phyloP scores from a whole-genome alignment of 1,139 yeast species.

The Suhomyces terraborum region DNA sequence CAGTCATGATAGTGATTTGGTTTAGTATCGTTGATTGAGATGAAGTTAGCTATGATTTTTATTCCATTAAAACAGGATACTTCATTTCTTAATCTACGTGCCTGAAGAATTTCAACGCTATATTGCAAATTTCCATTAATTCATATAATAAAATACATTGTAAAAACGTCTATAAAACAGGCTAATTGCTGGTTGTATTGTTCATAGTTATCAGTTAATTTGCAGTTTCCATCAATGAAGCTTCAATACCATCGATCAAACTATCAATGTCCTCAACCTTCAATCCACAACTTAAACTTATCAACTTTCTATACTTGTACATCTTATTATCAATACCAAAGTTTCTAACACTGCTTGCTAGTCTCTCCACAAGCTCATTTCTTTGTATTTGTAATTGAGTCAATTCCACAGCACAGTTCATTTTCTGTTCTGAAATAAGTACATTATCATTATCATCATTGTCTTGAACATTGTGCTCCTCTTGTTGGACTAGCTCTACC shows the following conservation, averaged over 20 bases:
- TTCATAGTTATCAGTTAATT: slow-evolving; percentile 1
- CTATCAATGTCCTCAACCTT: slow-evolving; percentile 79
- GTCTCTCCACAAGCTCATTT: slow-evolving; percentile 41
- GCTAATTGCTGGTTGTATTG: not conserved
- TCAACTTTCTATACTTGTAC: slow-evolving; percentile 77
- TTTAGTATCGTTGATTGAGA: not conserved
- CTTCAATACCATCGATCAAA: slow-evolving; percentile 49
- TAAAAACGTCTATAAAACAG: slow-evolving; percentile 5
- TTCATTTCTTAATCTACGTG: too few species aligned
- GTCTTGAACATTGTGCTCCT: slow-evolving; percentile 35
- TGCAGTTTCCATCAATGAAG: slow-evolving; percentile 39
- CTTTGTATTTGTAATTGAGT: slow-evolving; percentile 57
- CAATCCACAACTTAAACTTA: slow-evolving; percentile 81
- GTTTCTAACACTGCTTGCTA: slow-evolving; percentile 38
- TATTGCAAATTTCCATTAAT: slow-evolving; percentile 1
- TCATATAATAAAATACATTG: slow-evolving; percentile 9
- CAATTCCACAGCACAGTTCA: slow-evolving; percentile 42
- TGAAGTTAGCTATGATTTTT: not conserved
- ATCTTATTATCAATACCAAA: slow-evolving; percentile 57
- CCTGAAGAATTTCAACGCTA: too few species aligned
- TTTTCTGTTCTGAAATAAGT: slow-evolving; percentile 24
- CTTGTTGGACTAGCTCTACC: slow-evolving; percentile 46
- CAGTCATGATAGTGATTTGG: too few species aligned
- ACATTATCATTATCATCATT: slow-evolving; percentile 18
- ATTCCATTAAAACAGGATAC: not conserved